Evolutionary conservation across 164 flowering plant genomes (phyloP).

Genomic region (Euptelea pleiosperma): DNA sequence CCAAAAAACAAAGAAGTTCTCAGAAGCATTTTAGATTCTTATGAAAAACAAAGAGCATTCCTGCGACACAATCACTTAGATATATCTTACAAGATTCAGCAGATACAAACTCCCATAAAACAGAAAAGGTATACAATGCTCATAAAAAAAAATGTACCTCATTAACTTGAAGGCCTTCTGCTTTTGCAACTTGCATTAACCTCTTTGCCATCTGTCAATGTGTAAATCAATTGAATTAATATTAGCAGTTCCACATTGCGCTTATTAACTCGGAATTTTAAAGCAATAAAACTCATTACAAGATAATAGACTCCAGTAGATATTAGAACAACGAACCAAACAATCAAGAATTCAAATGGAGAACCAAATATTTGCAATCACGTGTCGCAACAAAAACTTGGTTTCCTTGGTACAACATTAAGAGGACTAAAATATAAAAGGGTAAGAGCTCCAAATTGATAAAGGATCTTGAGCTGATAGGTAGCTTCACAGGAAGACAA

Average conservation of each 20-base stretch:
- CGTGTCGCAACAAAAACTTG: background rate
- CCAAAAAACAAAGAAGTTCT: too few relatives aligned
- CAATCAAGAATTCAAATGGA: background rate
- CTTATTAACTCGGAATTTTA: background rate
- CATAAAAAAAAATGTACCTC: constrained; percentile 47
- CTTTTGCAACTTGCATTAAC: constrained; percentile 68
- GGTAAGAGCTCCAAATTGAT: too few relatives aligned
- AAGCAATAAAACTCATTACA: background rate
- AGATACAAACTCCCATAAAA: background rate
- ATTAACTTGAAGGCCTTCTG: constrained; percentile 83
- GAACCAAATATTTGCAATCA: background rate
- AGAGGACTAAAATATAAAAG: background rate
- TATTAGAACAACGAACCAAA: background rate
- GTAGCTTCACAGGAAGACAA: too few relatives aligned
- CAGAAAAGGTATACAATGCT: background rate
- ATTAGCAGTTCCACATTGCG: constrained; percentile 5
- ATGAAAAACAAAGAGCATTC: too few relatives aligned
- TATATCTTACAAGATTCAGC: too few relatives aligned
- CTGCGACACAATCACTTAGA: too few relatives aligned
- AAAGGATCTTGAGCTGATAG: too few relatives aligned
- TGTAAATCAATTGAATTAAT: constrained; percentile 2
- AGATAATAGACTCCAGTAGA: background rate
- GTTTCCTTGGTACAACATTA: background rate
- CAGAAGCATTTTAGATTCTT: too few relatives aligned
- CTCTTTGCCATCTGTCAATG: constrained; percentile 89